phyloP scores from a whole-genome alignment of 2,329 filamentous ascomycete species.

The Coniochaeta sp. region DNA sequence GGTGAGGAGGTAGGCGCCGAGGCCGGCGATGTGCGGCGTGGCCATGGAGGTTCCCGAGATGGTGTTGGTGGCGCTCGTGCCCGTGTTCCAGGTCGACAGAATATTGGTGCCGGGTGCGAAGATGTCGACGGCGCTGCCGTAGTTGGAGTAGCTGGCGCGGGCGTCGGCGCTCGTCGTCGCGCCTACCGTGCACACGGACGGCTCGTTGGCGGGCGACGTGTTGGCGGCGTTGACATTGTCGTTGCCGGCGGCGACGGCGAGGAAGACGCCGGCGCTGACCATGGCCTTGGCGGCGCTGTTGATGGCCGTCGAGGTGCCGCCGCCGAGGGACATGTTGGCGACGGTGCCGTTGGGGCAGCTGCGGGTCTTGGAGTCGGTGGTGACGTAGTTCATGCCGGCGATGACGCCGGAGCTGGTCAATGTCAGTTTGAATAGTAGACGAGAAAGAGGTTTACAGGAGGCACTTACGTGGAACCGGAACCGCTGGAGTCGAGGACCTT shows the following conservation, averaged over 20 bases:
- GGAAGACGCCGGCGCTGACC: constrained; percentile 39
- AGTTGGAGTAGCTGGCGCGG: constrained; percentile 45
- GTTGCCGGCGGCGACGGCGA: constrained; percentile 52
- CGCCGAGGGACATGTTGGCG: constrained; percentile 52
- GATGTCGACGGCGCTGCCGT: constrained; percentile 40
- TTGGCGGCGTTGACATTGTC: constrained; percentile 32
- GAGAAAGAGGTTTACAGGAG: not conserved
- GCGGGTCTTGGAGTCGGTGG: constrained; percentile 24
- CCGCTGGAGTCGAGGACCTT: constrained; percentile 35
- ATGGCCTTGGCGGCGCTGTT: constrained; percentile 43
- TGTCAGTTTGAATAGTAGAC: not conserved
- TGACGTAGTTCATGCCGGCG: constrained; percentile 36
- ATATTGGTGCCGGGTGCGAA: constrained; percentile 42
- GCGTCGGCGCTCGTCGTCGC: constrained; percentile 33
- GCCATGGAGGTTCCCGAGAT: constrained; percentile 41
- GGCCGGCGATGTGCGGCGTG: constrained; percentile 25
- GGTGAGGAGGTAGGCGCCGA: constrained; percentile 33
- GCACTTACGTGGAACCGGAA: constrained; percentile 22
- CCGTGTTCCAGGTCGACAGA: constrained; percentile 39
- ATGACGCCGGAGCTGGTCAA: constrained; percentile 29
- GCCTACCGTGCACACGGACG: constrained; percentile 45
- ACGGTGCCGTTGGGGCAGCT: constrained; percentile 37
- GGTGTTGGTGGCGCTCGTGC: constrained; percentile 27
- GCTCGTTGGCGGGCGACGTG: constrained; percentile 40
- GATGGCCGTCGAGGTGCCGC: constrained; percentile 33